Evolutionary conservation across 345 rosid genomes (phyloP).

Genomic region (Gossypium raimondii): DNA sequence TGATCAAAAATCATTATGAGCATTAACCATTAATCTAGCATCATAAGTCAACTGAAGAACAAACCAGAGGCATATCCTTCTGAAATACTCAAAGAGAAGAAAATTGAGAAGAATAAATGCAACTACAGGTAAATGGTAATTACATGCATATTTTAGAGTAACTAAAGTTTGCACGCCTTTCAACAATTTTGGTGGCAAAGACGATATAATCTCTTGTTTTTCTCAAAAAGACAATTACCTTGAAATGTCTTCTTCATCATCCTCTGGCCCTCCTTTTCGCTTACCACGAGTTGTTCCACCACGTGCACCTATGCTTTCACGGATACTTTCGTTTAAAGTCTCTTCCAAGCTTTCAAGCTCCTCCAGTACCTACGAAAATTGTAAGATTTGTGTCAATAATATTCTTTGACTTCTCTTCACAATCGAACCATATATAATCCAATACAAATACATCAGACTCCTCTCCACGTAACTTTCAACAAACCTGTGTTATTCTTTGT

Average conservation of each 20-base stretch:
- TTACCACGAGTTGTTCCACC: constrained; percentile 48
- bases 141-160: not conserved
- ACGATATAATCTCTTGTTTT: not conserved
- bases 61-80: constrained; percentile 9
- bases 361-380: constrained; percentile 59
- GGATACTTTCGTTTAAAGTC: constrained; percentile 87
- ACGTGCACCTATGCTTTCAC: constrained; percentile 87
- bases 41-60: constrained; percentile 10
- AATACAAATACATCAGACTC: not conserved
- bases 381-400: not conserved
- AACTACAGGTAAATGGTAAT: not conserved
- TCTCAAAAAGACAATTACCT: constrained; percentile 43
- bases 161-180: not conserved
- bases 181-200: constrained; percentile 2
- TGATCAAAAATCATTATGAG: constrained; percentile 17
- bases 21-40: not conserved
- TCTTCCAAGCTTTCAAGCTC: constrained; percentile 97
- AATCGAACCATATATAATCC: not conserved
- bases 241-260: constrained; percentile 57
- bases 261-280: constrained; percentile 53
- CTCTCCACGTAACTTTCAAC: constrained; percentile 34
- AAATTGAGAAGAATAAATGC: not conserved
- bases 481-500: constrained; percentile 51
- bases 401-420: not conserved
- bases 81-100: not conserved